Base-by-base conservation (phyloP, 108 stramenopile species). In the Nannochloropsis gaditana region DNA sequence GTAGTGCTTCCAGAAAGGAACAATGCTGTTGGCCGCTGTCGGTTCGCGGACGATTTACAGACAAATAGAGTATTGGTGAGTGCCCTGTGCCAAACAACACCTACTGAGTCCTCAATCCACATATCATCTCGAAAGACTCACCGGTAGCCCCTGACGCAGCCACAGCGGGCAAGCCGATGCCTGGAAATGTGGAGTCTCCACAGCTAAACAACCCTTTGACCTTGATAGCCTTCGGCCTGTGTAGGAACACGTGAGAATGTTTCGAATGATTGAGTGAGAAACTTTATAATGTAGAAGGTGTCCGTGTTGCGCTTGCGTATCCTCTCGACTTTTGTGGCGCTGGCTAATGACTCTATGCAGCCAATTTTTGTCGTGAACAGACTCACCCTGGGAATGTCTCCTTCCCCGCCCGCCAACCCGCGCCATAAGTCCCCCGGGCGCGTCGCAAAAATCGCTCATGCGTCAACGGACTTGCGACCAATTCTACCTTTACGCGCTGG, bases 151-250 rank as follows among this genome's bases (percentile, higher is more conserved):
- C 96, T 42, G 94, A 95, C 1, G 96, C 96, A n/a, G 96, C 96
- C 9, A 95, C 96, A 85, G 92, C 93, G 47, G 96, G 96, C 21
- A 95, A 95, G 79, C 96, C 96, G 80, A 97, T 95, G 31, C 96
- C 96, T 9, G 96, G 96, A 83, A 97, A 95, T 89, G 95, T 96
- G 1, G 95, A 95, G 83, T 97, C 96, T 82, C 96, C 96, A 82
- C 88, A 88, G 44, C 59, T 79, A 44, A 85, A 82, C 79, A 88
- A 50, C 21, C 84, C 88, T 17, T 59, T 79, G 2, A 88, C 80
- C 11, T 42, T 42, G 41, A 81, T 31, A 31, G 5, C 31, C 41
- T 81, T 42, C 3, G 80, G 80, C 41, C 80, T 42, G 80, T 31
- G 80, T 5, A 21, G 9, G 80, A 50, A 31, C 31, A 31, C 31